Evolutionary conservation across 768 basidiomycete species (phyloP), one percentile per base, ranked within the genome.

Genomic region (Fomitopsis pulvina): DNA sequence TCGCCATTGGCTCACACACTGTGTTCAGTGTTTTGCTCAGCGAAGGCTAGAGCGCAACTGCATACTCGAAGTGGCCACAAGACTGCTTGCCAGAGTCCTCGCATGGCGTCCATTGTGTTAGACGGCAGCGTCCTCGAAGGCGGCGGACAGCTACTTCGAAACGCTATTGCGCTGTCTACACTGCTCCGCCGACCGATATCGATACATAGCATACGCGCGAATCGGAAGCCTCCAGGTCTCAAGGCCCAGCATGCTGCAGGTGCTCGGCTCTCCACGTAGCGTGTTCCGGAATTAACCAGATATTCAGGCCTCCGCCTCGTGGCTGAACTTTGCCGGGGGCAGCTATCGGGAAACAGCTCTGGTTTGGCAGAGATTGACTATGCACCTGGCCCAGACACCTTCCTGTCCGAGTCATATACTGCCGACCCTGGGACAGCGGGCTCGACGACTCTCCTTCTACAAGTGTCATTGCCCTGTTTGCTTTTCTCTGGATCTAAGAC

Each of bases 121-220:
- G 74, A 76, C 48, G 75, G 75, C 28, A 68, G 72, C 50, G 66
- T 67, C 41, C 64, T 75, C 24, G 75, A 76, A 57, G 76, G 76
- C 20, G 86, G 87, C 1, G 87, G 87, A 0, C 87, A 89, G 57
- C 76, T 89, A 32, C 66, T 90, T 24, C 79, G 87, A 42, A 87
- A 86, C 56, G 69, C 82, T 0, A 71, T 85, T 28, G 71, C 84
- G 1, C 67, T 88, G 29, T 78, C 87, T n/a, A 76, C 79, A 8
- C 68, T 89, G 16, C 70, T 87, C 14, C 66, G 66, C n/a, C 81
- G 74, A 50, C 78, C 82, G 1, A 68, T 88, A 24, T 66, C 69
- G 3, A 78, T 89, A 41, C 62, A 74, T 28, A 81, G 83, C 14
- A 78, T 90, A 25, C 78, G 87, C 26, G 66, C 66, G 42, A 72